Evolutionary conservation across 768 basidiomycete genomes (phyloP).

Genomic region (Leucosporidium creatinivorum): DNA sequence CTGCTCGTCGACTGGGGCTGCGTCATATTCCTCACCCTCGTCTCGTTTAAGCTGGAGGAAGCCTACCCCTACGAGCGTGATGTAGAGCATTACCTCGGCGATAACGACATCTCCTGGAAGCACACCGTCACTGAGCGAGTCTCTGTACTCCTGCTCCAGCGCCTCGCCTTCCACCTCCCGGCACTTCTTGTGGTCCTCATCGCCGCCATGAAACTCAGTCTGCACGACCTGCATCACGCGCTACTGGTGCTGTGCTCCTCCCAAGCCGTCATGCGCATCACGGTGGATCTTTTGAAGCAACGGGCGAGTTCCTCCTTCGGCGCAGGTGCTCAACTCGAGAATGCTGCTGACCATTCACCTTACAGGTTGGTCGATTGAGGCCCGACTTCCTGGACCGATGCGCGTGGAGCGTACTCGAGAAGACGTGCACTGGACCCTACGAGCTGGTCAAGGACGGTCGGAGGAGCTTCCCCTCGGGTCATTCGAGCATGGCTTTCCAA

Average conservation of each 20-base stretch:
- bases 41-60: background rate
- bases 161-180: background rate
- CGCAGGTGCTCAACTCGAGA: too few species aligned
- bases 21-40: constrained; percentile 8
- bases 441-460: constrained; percentile 33
- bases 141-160: constrained; percentile 11
- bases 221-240: constrained; percentile 23
- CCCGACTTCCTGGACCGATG: constrained; percentile 33
- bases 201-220: background rate
- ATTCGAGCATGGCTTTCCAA: constrained; percentile 32
- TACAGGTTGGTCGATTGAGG: constrained; percentile 11
- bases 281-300: too few species aligned
- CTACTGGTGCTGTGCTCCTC: constrained; percentile 1
- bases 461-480: constrained; percentile 26
- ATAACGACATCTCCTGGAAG: background rate
- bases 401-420: constrained; percentile 11
- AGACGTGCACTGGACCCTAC: constrained; percentile 21
- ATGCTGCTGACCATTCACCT: too few species aligned
- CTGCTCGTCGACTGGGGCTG: constrained; percentile 24
- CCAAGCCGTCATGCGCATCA: constrained; percentile 6
- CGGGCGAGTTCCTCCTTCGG: too few species aligned
- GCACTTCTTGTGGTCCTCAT: constrained; percentile 7
- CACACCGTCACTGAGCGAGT: constrained; percentile 7
- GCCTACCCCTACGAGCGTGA: constrained; percentile 18
- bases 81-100: background rate